A percentile compares a stretch with the other conserved stretches of the same genome.
Conservation (phyloP, 495 filamentous ascomycete species). For the Penicillium pulvis region DNA sequence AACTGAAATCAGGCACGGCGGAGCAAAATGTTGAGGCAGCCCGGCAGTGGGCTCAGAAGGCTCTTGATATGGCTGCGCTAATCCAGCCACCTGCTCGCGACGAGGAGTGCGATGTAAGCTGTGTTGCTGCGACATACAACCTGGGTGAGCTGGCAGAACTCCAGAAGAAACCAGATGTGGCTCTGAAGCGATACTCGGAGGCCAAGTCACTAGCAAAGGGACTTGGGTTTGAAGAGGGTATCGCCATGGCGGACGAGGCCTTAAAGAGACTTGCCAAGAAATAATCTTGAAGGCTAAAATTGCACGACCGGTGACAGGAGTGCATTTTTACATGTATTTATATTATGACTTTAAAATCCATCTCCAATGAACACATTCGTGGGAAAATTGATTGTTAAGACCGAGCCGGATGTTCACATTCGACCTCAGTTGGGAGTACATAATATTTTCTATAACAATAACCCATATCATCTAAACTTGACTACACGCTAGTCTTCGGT, state of each 20-base stretch:
- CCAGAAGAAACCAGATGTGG: slow-evolving; percentile 64
- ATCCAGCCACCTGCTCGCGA: slow-evolving; percentile 64
- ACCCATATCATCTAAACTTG: neutral
- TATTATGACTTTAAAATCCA: slow-evolving; percentile 25
- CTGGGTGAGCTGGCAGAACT: slow-evolving; percentile 80
- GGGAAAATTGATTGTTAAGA: neutral
- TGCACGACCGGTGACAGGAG: neutral
- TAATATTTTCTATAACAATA: neutral
- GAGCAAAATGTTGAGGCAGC: slow-evolving; percentile 61
- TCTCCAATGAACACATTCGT: slow-evolving; percentile 1
- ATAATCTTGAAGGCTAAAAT: slow-evolving; percentile 12
- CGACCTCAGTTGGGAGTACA: neutral
- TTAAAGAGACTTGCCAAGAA: slow-evolving; percentile 47
- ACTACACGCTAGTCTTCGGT: slow-evolving; percentile 1
- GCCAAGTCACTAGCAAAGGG: slow-evolving; percentile 62
- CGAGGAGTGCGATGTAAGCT: slow-evolving; percentile 82
- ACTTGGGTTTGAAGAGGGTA: slow-evolving; percentile 65
- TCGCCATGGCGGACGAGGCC: slow-evolving; percentile 53
- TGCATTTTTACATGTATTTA: slow-evolving; percentile 13
- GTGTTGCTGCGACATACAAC: slow-evolving; percentile 82
- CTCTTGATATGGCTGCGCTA: slow-evolving; percentile 59
- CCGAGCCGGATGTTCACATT: neutral
- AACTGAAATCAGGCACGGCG: slow-evolving; percentile 44
- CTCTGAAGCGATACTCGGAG: slow-evolving; percentile 56
- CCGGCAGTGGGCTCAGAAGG: slow-evolving; percentile 72